Percentiles rank a stretch among this genome's conserved stretches.
Conservation (phyloP, 805 yeast genomes). For the Kluyveromyces siamensis region DNA sequence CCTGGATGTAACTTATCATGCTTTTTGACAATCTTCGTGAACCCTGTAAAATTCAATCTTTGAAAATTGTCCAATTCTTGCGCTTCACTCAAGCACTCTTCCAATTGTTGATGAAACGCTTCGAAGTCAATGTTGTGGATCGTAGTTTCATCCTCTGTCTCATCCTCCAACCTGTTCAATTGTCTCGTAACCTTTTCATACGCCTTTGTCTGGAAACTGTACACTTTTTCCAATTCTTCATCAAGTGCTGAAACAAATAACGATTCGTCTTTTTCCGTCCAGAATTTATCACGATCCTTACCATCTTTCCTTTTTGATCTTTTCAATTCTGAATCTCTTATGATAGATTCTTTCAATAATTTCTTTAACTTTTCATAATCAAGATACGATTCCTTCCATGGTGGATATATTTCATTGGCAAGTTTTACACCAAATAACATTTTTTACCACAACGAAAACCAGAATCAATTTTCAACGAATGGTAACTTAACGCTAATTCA, state of each 20-base stretch:
- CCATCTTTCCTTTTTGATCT: conserved; percentile 10
- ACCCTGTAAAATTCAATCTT: conserved; percentile 89
- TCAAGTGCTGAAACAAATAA: conserved; percentile 60
- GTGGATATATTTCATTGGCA: conserved; percentile 71
- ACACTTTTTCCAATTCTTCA: conserved; percentile 66
- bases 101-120: conserved; percentile 58
- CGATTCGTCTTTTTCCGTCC: conserved; percentile 69
- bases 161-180: conserved; percentile 54
- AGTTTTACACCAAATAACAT: conserved; percentile 87
- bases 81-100: conserved; percentile 62
- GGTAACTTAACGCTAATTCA: too few species aligned
- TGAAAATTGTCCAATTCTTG: conserved; percentile 86
- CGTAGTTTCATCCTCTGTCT: conserved; percentile 36
- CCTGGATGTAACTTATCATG: conserved; percentile 86
- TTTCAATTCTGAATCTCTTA: conserved; percentile 17
- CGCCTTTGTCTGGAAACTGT: conserved; percentile 57
- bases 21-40: conserved; percentile 87
- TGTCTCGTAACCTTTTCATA: conserved; percentile 60
- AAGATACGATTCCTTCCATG: conserved; percentile 76
- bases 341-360: conserved; percentile 58
- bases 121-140: conserved; percentile 44
- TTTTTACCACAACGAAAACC: background rate
- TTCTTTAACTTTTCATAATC: conserved; percentile 58
- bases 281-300: conserved; percentile 28
- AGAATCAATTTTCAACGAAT: too few species aligned